A percentile compares a stretch with the other conserved stretches of the same genome.
phyloP scores from a whole-genome alignment of 169 alveolate species.

The Cryptosporidium parvum region DNA sequence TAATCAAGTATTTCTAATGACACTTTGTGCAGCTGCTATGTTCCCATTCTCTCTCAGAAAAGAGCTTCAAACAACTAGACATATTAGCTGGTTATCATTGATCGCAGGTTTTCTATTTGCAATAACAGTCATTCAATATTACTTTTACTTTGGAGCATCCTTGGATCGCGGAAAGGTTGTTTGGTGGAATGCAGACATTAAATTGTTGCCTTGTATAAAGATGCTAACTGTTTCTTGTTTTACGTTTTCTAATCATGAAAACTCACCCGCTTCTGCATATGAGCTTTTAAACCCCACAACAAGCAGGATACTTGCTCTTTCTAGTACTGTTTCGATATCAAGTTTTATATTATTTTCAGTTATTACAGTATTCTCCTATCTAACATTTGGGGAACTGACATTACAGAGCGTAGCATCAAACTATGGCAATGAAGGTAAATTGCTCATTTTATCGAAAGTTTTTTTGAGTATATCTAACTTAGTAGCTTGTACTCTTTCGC shows the following conservation, averaged over 20 bases:
- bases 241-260: constrained; percentile 74
- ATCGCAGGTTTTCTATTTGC: constrained; percentile 66
- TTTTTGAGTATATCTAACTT: constrained; percentile 62
- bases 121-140: constrained; percentile 56
- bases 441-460: constrained; percentile 46
- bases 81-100: constrained; percentile 71
- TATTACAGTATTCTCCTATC: constrained; percentile 45
- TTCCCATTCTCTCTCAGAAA: constrained; percentile 63
- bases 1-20: constrained; percentile 38
- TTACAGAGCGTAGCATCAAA: constrained; percentile 64
- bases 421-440: constrained; percentile 40
- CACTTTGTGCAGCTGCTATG: constrained; percentile 50
- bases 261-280: constrained; percentile 69
- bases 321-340: constrained; percentile 60
- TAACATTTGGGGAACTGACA: constrained; percentile 61
- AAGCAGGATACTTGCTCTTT: constrained; percentile 48
- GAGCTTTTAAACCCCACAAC: constrained; percentile 61
- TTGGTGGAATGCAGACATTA: constrained; percentile 66
- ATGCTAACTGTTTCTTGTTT: constrained; percentile 70
- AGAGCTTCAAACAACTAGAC: constrained; percentile 60
- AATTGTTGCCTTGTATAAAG: constrained; percentile 24
- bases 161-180: constrained; percentile 42
- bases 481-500: constrained; percentile 71
- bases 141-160: constrained; percentile 30
- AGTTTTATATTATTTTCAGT: constrained; percentile 22